Evolutionary conservation across 176 grass and related monocot genomes (phyloP).

Genomic region (Triticum aestivum): DNA sequence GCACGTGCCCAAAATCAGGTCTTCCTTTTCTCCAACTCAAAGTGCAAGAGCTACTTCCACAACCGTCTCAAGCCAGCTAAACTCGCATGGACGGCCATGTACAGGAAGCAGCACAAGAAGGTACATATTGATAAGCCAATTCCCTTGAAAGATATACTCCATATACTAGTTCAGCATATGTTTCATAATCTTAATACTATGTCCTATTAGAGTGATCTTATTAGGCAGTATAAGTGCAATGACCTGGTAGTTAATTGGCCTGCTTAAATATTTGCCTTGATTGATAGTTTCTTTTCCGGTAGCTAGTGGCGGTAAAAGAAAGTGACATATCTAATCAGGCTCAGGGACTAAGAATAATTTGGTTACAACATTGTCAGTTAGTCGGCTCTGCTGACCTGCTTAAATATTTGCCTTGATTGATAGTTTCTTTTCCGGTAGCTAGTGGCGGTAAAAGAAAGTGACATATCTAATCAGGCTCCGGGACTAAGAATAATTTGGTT

Average conservation of each 20-base stretch:
- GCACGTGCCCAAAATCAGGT: background rate
- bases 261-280: background rate
- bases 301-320: background rate
- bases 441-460: background rate
- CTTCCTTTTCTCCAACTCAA: conserved; percentile 41
- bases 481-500: background rate
- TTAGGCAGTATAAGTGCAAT: background rate
- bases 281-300: background rate
- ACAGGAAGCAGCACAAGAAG: conserved; percentile 43
- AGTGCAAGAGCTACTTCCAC: conserved; percentile 45
- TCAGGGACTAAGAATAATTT: background rate
- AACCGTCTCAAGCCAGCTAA: conserved; percentile 36
- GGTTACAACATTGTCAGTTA: too few relatives aligned
- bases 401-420: background rate
- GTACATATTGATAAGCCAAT: background rate
- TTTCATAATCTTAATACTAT: background rate
- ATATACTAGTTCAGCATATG: background rate
- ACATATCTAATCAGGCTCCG: background rate
- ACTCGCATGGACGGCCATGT: conserved; percentile 38
- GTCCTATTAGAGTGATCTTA: background rate
- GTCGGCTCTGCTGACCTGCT: background rate
- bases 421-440: background rate
- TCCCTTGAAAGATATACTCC: background rate
- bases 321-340: background rate
- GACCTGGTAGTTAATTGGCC: background rate